Base-by-base conservation (phyloP, 306 rosid genomes). In the Cyamopsis tetragonoloba region DNA sequence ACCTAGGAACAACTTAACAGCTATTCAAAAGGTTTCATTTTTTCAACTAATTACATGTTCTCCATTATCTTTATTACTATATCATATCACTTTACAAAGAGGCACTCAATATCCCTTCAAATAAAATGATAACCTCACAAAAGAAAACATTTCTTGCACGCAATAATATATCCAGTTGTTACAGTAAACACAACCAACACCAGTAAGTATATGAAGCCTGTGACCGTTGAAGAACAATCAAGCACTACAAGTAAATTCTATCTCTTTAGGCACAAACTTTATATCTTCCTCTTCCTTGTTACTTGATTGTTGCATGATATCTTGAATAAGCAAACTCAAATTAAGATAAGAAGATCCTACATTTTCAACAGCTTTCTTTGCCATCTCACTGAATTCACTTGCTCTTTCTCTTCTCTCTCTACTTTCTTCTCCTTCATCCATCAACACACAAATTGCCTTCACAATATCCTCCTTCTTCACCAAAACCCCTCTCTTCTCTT, bases 331-430 rank as follows among this genome's bases (percentile, higher is more conserved):
- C 56, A 31, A 34, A 1, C 53, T 60, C 7, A 83, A 13, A 6
- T 79, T 66, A 10, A 15, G n/a, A 20, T 83, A 44, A 71, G 95
- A 88, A 32, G 90, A 85, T 1, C 95, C 88, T 1, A 63, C 85
- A 5, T 73, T 77, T 53, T 74, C 83, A 24, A 76, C 44, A 0
- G 89, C 80, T 10, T 1, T 76, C 35, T 69, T 81, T 9, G 87
- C 95, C 44, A 54, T 78, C 23, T 66, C 66, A 13, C 62, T 64
- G 3, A 85, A 62, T 67, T 70, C 31, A 0, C 13, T 35, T 2
- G 37, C 83, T 27, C 70, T 83, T 34, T 69, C 51, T 62, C 84
- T 81, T 62, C 83, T 85, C 62, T 69, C 62, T 18, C 75, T 64
- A 4, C 78, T 63, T 19, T 75, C 87, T 8, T 68, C 73, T 4